phyloP scores from a whole-genome alignment of 805 yeast species.

The Candida jianshihensis region DNA sequence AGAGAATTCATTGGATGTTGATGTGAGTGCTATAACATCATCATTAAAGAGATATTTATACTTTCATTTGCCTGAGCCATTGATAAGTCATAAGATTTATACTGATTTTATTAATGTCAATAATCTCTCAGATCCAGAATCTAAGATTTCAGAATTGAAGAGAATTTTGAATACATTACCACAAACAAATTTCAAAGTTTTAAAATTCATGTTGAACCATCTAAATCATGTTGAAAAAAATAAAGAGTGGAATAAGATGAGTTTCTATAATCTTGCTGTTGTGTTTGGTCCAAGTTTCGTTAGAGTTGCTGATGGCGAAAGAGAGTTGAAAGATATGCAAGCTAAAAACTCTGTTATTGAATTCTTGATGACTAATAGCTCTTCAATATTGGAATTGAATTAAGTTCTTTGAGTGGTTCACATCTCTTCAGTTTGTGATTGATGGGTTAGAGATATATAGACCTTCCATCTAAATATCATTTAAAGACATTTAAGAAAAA shows the following conservation, averaged over 20 bases:
- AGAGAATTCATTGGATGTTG: conserved; percentile 37
- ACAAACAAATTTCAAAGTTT: conserved; percentile 51
- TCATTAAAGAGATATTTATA: conserved; percentile 84
- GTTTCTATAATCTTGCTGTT: conserved; percentile 70
- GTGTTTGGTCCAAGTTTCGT: conserved; percentile 94
- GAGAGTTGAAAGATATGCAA: conserved; percentile 82
- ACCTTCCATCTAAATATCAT: too few species aligned
- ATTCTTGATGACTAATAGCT: conserved; percentile 48
- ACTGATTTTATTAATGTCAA: conserved; percentile 57
- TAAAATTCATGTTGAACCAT: conserved; percentile 57
- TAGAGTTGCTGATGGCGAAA: conserved; percentile 69
- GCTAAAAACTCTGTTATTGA: conserved; percentile 74
- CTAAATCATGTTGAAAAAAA: conserved; percentile 49
- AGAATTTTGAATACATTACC: conserved; percentile 52
- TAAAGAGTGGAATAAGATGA: conserved; percentile 69
- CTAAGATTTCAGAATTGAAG: conserved; percentile 33
- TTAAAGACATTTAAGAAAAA: too few species aligned
- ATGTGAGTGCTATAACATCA: conserved; percentile 81
- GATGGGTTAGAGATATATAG: too few species aligned
- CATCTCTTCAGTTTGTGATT: too few species aligned
- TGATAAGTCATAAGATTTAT: conserved; percentile 66
- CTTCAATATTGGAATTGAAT: conserved; percentile 25
- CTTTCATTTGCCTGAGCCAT: conserved; percentile 68
- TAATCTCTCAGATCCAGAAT: conserved; percentile 21
- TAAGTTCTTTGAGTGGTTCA: background rate